phyloP scores from a whole-genome alignment of 2,329 filamentous ascomycete species.

The Dryadomyces sulphureus region DNA sequence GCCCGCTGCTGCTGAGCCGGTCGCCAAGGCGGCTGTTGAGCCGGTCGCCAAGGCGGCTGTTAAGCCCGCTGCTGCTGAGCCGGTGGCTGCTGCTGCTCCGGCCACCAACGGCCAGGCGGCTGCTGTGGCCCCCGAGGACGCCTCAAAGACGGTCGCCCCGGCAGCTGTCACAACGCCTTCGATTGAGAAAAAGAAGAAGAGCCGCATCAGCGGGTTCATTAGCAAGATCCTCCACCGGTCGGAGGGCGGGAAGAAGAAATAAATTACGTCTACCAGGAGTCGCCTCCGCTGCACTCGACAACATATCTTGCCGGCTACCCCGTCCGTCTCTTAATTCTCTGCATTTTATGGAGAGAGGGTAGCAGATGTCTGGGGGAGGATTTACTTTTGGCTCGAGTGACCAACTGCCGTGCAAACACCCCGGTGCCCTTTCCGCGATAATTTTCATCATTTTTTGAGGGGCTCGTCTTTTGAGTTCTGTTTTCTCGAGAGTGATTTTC shows the following conservation, averaged over 20 bases:
- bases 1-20: conserved; percentile 12
- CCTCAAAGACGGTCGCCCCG: conserved; percentile 18
- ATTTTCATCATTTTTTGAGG: background rate
- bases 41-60: conserved; percentile 8
- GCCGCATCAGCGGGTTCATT: conserved; percentile 48
- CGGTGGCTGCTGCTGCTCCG: conserved; percentile 3
- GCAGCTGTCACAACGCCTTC: conserved; percentile 14
- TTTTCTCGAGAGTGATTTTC: background rate
- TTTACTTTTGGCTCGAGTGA: too few species aligned
- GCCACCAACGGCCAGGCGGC: conserved; percentile 19
- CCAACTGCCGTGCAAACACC: background rate
- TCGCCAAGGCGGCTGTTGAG: conserved; percentile 6
- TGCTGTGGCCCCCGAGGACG: conserved; percentile 18
- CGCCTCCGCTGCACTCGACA: background rate
- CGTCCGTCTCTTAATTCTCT: background rate
- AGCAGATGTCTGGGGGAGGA: background rate
- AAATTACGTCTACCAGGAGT: background rate
- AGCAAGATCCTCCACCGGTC: conserved; percentile 37
- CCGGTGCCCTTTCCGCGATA: background rate
- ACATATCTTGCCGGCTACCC: background rate
- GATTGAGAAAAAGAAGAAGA: conserved; percentile 51
- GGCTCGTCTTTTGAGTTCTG: background rate
- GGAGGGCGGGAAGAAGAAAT: conserved; percentile 13
- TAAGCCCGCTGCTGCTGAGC: conserved; percentile 9
- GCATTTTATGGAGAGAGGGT: background rate